phyloP scores from a whole-genome alignment of 2,329 filamentous ascomycete species.

The Paraphoma sp. region DNA sequence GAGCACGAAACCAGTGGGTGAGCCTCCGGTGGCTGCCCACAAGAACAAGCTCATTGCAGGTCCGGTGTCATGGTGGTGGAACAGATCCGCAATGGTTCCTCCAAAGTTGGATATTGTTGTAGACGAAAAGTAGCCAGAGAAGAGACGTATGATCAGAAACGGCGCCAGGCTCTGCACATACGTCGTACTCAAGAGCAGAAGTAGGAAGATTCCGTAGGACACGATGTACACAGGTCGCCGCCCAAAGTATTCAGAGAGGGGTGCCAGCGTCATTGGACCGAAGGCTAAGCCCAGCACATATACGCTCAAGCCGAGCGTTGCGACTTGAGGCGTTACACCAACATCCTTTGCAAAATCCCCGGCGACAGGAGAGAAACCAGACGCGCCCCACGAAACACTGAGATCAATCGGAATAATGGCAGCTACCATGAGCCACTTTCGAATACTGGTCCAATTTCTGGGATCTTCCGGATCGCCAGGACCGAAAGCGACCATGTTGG shows the following conservation, averaged over 20 bases:
- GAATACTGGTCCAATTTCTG: conserved; percentile 40
- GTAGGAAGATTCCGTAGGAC: conserved; percentile 52
- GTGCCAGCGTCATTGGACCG: conserved; percentile 46
- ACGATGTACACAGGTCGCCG: conserved; percentile 53
- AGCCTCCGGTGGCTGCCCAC: conserved; percentile 56
- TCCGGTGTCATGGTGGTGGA: conserved; percentile 51
- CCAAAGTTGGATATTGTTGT: conserved; percentile 51
- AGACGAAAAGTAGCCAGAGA: conserved; percentile 55
- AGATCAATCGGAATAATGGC: conserved; percentile 46
- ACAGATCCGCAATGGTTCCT: conserved; percentile 56
- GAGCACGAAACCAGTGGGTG: conserved; percentile 55
- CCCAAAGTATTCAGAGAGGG: conserved; percentile 51
- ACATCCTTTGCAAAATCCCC: conserved; percentile 53
- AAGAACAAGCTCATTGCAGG: conserved; percentile 53
- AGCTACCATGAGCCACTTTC: conserved; percentile 47
- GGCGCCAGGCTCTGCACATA: conserved; percentile 50
- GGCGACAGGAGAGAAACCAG: conserved; percentile 55
- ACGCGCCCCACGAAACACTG: conserved; percentile 53
- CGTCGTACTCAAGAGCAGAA: conserved; percentile 53
- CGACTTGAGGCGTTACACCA: conserved; percentile 48
- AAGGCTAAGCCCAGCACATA: conserved; percentile 57
- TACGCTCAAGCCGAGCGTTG: conserved; percentile 54
- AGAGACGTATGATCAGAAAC: conserved; percentile 52
- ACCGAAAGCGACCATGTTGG: conserved; percentile 20
- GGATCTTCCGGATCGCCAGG: conserved; percentile 39